A percentile compares a stretch with the other conserved stretches of the same genome.
Conservation (phyloP, 352 stramenopile genomes). For the Pythium aristosporum region DNA sequence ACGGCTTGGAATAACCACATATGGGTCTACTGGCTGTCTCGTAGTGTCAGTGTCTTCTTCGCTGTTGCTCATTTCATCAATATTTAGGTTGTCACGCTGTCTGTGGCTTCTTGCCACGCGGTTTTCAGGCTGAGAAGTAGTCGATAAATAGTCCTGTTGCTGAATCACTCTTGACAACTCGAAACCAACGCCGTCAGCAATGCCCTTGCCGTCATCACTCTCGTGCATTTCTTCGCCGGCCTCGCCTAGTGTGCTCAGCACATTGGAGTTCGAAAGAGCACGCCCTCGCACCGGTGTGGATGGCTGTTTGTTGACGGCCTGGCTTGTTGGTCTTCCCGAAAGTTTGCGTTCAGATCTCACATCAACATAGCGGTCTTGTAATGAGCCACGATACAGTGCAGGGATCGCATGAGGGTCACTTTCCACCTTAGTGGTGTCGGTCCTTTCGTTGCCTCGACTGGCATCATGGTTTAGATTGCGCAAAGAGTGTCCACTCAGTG, state of each 20-base stretch:
- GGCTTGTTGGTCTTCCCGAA: background rate
- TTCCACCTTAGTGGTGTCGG: no score
- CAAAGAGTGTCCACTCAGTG: background rate
- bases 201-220: background rate
- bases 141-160: background rate
- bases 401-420: background rate
- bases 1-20: background rate
- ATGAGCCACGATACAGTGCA: background rate
- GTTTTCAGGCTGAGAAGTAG: background rate
- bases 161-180: background rate
- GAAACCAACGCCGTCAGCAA: background rate
- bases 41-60: background rate
- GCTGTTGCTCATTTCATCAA: background rate
- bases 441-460: background rate
- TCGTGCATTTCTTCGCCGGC: background rate
- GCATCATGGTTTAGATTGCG: background rate
- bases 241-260: background rate
- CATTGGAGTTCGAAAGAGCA: background rate
- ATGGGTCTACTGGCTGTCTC: background rate
- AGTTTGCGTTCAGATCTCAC: background rate
- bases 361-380: background rate
- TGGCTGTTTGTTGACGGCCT: background rate
- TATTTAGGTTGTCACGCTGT: background rate
- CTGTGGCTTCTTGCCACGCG: background rate
- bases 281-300: background rate